These are phyloP conservation scores for Salix arbutifolia DNA, from an alignment of 345 rosid species.

Conservation along the genomic window DNA sequence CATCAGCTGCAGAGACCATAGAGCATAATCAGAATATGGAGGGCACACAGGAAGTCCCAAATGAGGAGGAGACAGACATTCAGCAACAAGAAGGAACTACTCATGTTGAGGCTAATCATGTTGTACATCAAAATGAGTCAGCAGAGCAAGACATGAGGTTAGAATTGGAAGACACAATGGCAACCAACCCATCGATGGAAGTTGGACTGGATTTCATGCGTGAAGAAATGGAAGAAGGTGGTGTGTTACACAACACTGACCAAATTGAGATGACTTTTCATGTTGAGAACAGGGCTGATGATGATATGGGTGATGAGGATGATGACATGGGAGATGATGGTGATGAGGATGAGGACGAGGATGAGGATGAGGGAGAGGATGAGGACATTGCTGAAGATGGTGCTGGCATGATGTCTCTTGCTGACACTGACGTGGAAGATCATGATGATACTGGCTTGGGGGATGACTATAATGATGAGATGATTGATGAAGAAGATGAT, in stretches of 20 bases:
- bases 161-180: constrained; percentile 55
- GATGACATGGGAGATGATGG: constrained; percentile 96
- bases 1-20: constrained; percentile 40
- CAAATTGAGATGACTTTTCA: constrained; percentile 82
- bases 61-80: constrained; percentile 43
- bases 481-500: constrained; percentile 94
- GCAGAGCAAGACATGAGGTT: constrained; percentile 66
- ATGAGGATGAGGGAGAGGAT: constrained; percentile 87
- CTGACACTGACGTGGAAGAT: constrained; percentile 93
- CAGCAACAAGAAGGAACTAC: constrained; percentile 46
- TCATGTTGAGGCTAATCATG: constrained; percentile 44
- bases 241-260: constrained; percentile 44
- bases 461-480: constrained; percentile 88
- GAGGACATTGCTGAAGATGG: constrained; percentile 92
- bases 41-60: constrained; percentile 42
- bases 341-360: constrained; percentile 79
- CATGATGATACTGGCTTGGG: constrained; percentile 87
- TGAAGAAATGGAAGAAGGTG: constrained; percentile 78
- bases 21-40: constrained; percentile 46
- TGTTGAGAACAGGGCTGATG: constrained; percentile 75
- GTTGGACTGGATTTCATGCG: constrained; percentile 78
- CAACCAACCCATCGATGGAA: constrained; percentile 48
- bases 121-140: constrained; percentile 43
- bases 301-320: constrained; percentile 85
- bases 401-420: constrained; percentile 88